These are phyloP conservation scores for Saccharata proteae DNA, from an alignment of 2,329 filamentous ascomycete species.

Conservation along the genomic window DNA sequence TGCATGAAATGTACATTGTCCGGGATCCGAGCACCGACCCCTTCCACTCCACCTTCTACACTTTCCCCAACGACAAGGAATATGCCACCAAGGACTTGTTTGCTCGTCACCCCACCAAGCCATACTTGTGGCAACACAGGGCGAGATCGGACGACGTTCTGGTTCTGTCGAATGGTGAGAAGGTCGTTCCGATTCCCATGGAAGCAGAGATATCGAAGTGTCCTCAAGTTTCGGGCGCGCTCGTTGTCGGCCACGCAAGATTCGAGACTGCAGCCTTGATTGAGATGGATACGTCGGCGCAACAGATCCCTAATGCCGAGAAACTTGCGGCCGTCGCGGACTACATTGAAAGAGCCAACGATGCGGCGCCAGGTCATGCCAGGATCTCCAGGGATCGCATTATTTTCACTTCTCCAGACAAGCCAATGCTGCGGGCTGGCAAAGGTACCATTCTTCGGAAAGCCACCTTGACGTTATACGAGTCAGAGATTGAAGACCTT, in stretches of 20 bases:
- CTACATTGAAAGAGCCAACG: constrained; percentile 32
- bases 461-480: constrained; percentile 28
- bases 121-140: constrained; percentile 1
- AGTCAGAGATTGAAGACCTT: constrained; percentile 33
- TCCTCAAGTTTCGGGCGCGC: constrained; percentile 10
- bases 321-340: constrained; percentile 22
- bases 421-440: too few species aligned
- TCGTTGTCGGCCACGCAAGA: constrained; percentile 17
- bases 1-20: constrained; percentile 8
- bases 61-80: constrained; percentile 6
- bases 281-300: constrained; percentile 11
- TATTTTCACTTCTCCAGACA: too few species aligned
- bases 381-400: constrained; percentile 36
- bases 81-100: constrained; percentile 8
- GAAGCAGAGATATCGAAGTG: constrained; percentile 2
- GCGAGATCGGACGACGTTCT: constrained; percentile 1
- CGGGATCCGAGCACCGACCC: constrained; percentile 6
- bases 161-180: constrained; percentile 6
- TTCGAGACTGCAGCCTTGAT: constrained; percentile 18
- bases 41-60: constrained; percentile 8
- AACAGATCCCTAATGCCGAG: too few species aligned
- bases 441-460: too few species aligned
- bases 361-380: constrained; percentile 26
- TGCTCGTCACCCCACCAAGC: not conserved
- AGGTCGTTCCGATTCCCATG: constrained; percentile 4